Evolutionary conservation across 2,329 filamentous ascomycete species (phyloP).

Genomic region (Helminthosporium solani): DNA sequence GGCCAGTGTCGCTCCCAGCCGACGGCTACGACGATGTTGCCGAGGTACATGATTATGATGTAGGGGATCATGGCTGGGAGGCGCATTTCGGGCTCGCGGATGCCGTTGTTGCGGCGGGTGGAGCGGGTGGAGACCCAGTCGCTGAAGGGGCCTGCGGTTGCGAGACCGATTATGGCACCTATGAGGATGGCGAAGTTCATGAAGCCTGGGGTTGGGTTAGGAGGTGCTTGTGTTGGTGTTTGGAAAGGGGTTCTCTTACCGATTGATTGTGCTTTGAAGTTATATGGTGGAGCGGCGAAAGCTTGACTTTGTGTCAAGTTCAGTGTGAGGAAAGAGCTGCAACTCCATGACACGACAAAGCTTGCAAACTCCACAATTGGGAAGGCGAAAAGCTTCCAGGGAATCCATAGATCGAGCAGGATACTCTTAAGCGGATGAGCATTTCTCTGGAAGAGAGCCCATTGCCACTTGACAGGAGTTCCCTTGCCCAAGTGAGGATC

Average conservation of each 20-base stretch:
- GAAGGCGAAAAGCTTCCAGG: constrained; percentile 62
- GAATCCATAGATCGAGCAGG: constrained; percentile 58
- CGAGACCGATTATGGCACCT: constrained; percentile 56
- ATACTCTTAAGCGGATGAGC: constrained; percentile 50
- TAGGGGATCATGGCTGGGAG: constrained; percentile 59
- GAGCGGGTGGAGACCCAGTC: constrained; percentile 59
- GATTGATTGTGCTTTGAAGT: constrained; percentile 52
- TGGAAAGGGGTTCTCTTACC: constrained; percentile 16
- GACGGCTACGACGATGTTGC: constrained; percentile 57
- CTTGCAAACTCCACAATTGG: constrained; percentile 64
- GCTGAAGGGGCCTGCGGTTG: constrained; percentile 56
- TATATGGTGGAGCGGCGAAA: constrained; percentile 58
- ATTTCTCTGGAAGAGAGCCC: constrained; percentile 54
- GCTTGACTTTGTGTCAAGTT: constrained; percentile 61
- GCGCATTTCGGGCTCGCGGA: constrained; percentile 61
- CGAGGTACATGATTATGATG: constrained; percentile 57
- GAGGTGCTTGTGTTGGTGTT: neutral
- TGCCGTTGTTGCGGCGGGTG: constrained; percentile 55
- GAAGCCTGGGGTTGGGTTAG: constrained; percentile 41
- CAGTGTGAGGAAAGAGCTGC: constrained; percentile 58
- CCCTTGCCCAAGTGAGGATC: constrained; percentile 60
- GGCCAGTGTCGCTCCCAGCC: constrained; percentile 57
- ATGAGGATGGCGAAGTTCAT: constrained; percentile 59
- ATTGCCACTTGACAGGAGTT: constrained; percentile 57
- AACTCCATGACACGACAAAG: constrained; percentile 63